Base-by-base conservation (phyloP, 371 early-diverging fungal species). In the Mortierella polycephala region DNA sequence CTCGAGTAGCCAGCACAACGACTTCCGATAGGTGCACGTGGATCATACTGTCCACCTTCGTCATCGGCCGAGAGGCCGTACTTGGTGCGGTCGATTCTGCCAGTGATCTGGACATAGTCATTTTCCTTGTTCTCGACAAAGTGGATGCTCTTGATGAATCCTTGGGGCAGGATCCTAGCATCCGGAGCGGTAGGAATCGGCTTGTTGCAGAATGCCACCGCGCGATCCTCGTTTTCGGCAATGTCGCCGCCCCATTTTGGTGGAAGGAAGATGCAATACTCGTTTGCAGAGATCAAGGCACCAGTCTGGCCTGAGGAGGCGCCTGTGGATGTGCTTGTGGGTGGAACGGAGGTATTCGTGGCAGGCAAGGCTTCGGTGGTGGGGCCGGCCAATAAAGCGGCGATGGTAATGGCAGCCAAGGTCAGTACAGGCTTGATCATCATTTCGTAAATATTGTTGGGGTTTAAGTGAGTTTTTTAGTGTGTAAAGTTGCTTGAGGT, bases 251-350 rank as follows among this genome's bases (percentile, higher is more conserved):
- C 10, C 60, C 55, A n/a, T 71, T 74, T 41, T 77, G 87, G 69
- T 5, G 90, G 90, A 41, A 90, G 69, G 55, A 88, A 88, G 8
- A 85, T 67, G 64, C 89, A 90, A 21, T 50, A 69, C 39, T 75
- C 39, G 30, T 21, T 47, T 3, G 57, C n/a, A n/a, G n/a, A n/a
- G n/a, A n/a, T n/a, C n/a, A n/a, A n/a, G n/a, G n/a, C n/a, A n/a
- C n/a, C n/a, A n/a, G n/a, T n/a, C n/a, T n/a, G n/a, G n/a, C n/a
- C n/a, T n/a, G n/a, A n/a, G n/a, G n/a, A n/a, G n/a, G n/a, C n/a
- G n/a, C n/a, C n/a, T n/a, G n/a, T n/a, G n/a, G n/a, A n/a, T n/a
- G n/a, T n/a, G n/a, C n/a, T n/a, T n/a, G n/a, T n/a, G n/a, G n/a
- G n/a, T n/a, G n/a, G n/a, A n/a, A n/a, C n/a, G n/a, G n/a, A n/a